Base-by-base conservation (phyloP, 345 rosid species). In the Mallotus nudiflorus region DNA sequence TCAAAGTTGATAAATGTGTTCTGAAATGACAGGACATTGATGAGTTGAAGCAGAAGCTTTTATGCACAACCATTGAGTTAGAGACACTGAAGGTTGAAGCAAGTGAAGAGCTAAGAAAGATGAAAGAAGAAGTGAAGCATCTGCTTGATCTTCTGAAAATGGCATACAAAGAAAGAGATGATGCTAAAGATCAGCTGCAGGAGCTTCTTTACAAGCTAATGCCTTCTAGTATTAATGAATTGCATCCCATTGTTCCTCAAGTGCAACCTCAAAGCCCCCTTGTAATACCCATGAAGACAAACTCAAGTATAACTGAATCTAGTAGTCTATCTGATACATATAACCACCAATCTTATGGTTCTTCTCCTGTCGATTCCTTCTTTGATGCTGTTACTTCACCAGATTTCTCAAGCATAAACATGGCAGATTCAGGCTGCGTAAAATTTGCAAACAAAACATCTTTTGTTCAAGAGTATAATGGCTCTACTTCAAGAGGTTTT, bases 301-400 rank as follows among this genome's bases (percentile, higher is more conserved):
- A 85, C 60, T 92, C 99, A 1, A 89, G 93, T 77, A 81, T 92
- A 37, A 91, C 98, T 0, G 98, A 91, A 68, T 92, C 99, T 14
- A 88, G 76, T 78, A 85, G 91, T 69, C 71, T 80, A 12, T 87
- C 91, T 3, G 85, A 80, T 28, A 77, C 85, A 12, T 71, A 74
- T 39, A 85, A 80, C 58, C 87, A 83, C 18, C 80, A 77, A 1
- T 74, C 85, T 5, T 83, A 85, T 62, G 83, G 83, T 51, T 89
- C 98, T 9, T 85, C 99, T 35, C 93, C 96, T 0, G 91, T 80
- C 0, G 79, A 88, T 51, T 92, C 98, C 0, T 82, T 95, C 73
- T 68, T 91, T 7, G 96, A 91, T 57, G 85, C 88, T 5, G 94
- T 81, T 48, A 77, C 91, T 0, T 92, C 99, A 0, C 88, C 97